Evolutionary conservation across 345 rosid species (phyloP).

Genomic region (Eucalyptus camaldulensis): DNA sequence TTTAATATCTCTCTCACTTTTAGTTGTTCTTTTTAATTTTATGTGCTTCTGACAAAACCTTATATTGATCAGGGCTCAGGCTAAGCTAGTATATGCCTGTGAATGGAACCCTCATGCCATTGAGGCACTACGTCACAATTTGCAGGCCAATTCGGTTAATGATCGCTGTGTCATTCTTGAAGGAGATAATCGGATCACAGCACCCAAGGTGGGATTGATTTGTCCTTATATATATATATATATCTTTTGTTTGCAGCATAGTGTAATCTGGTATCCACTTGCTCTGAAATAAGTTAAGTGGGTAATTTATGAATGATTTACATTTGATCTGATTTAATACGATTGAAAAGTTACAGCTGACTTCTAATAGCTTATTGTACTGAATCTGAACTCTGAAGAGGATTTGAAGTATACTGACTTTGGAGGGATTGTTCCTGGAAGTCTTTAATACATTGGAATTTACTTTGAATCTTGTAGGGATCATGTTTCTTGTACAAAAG

Average conservation of each 20-base stretch:
- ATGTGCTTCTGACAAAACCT: neutral
- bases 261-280: neutral
- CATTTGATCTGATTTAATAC: neutral
- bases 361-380: neutral
- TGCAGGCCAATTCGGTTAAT: slow-evolving; percentile 57
- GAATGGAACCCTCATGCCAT: slow-evolving; percentile 94
- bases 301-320: neutral
- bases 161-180: slow-evolving; percentile 71
- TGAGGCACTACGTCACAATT: slow-evolving; percentile 65
- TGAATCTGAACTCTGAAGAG: neutral
- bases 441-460: neutral
- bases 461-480: neutral
- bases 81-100: slow-evolving; percentile 78
- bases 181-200: slow-evolving; percentile 72
- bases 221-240: neutral
- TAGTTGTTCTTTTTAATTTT: neutral
- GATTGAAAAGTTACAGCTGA: neutral
- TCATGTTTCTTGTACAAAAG: neutral
- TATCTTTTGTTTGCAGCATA: neutral
- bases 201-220: slow-evolving; percentile 47
- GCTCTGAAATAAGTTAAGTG: neutral
- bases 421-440: neutral
- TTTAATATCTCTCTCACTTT: neutral
- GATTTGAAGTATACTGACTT: neutral
- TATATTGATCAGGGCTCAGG: slow-evolving; percentile 59